Evolutionary conservation across 1,284 basidiomycete species (phyloP).

Genomic region (Porodaedalea pini): DNA sequence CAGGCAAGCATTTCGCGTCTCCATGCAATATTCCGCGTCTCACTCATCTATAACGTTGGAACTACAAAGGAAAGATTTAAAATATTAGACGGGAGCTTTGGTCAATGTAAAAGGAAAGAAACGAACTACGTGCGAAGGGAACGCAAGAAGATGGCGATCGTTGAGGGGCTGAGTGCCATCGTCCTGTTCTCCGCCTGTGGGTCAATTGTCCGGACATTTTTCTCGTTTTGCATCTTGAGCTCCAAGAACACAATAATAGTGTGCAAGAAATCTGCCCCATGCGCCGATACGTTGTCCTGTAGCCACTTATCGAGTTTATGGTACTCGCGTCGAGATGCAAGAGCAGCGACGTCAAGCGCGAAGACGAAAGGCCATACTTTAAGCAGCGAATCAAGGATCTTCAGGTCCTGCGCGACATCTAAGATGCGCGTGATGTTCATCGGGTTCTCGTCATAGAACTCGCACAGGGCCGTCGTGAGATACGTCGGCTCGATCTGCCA

Average conservation of each 20-base stretch:
- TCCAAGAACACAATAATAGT: conserved; percentile 86
- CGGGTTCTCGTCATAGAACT: conserved; percentile 90
- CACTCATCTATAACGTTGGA: conserved; percentile 64
- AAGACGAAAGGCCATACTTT: conserved; percentile 86
- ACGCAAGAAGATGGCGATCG: conserved; percentile 88
- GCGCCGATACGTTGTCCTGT: conserved; percentile 76
- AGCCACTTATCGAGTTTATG: conserved; percentile 97
- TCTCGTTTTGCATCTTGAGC: conserved; percentile 89
- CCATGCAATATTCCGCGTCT: conserved; percentile 87
- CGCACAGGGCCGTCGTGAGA: conserved; percentile 82
- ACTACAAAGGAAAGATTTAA: conserved; percentile 35
- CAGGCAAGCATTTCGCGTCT: conserved; percentile 90
- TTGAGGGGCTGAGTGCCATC: conserved; percentile 79
- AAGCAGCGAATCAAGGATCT: conserved; percentile 87
- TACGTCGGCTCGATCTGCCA: conserved; percentile 88
- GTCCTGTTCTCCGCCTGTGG: conserved; percentile 75
- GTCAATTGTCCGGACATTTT: conserved; percentile 72
- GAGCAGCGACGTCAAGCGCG: conserved; percentile 87
- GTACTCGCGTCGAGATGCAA: conserved; percentile 90
- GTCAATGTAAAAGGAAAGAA: conserved; percentile 22
- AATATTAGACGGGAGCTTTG: neutral
- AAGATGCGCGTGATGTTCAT: conserved; percentile 92
- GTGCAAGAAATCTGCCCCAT: conserved; percentile 84
- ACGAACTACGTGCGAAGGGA: conserved; percentile 76
- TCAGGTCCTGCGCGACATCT: conserved; percentile 93